Evolutionary conservation across 257 asterid species (phyloP), one percentile per base, ranked within the genome.

Genomic region (Jacaranda copaia): DNA sequence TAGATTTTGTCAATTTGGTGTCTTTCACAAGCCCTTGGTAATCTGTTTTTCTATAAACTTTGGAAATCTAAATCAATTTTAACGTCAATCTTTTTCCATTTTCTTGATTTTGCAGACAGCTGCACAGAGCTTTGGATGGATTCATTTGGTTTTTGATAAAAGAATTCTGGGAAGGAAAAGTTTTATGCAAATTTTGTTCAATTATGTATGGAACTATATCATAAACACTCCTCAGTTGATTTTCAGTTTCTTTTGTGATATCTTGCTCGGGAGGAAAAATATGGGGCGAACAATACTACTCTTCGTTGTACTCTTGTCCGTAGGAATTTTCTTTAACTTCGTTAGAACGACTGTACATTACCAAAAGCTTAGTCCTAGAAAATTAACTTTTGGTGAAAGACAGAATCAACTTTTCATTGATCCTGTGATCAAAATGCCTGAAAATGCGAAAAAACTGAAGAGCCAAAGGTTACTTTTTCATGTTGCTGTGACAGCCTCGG

Each of bases 381-480:
- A 68, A 59, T 1, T 13, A 73, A 13, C 39, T 25, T 25, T 25
- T 25, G 32, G 32, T 25, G 32, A 25, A 39, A n/a, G 3, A 12
- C 72, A 12, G 32, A 25, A 25, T 49, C 72, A 5, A 46, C 8
- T 40, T 16, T 14, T 40, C 42, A 38, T 57, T 39, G 93, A 90
- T 80, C 93, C 96, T 5, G 85, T 87, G 46, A 43, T 84, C 11
- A 67, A 78, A 73, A 87, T 80, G 85, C 91, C 91, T 0, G 65
- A 57, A 60, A 35, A 53, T 18, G 49, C 58, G 7, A 84, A 72
- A 63, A 73, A 64, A 59, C 6, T 10, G 3, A 76, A 52, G 72
- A 77, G 42, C 0, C 60, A 64, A 68, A 79, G 57, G 68, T 32
- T 19, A 62, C 74, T 6, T n/a, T 86, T 91, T 70, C 94, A 89